Percentiles rank a stretch among this genome's conserved stretches.
Conservation (phyloP, 495 filamentous ascomycete species). For the Podospora didyma region DNA sequence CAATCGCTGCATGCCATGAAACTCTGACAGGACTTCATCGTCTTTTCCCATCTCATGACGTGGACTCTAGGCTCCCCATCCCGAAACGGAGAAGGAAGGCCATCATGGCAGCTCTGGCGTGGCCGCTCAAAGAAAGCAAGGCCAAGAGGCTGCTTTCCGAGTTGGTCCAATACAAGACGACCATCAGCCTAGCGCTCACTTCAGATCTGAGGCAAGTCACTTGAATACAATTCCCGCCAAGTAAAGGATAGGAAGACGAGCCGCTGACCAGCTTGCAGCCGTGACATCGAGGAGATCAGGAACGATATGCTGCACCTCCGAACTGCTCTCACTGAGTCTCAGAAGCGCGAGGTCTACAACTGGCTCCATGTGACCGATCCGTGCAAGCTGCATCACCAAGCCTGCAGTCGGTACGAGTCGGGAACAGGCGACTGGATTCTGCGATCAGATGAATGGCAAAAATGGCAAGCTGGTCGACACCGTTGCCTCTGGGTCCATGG, state of each 20-base stretch:
- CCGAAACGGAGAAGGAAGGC: slow-evolving; percentile 1
- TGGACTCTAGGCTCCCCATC: no score
- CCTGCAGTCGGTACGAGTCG: not conserved
- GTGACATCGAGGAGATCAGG: not conserved
- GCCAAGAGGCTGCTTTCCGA: slow-evolving; percentile 12
- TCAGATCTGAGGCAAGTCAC: no score
- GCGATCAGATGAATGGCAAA: not conserved
- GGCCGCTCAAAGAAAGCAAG: slow-evolving; percentile 9
- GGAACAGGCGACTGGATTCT: slow-evolving; percentile 1
- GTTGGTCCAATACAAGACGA: slow-evolving; percentile 10
- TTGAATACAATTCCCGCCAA: no score
- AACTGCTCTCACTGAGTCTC: no score
- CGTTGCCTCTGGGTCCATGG: slow-evolving; percentile 4
- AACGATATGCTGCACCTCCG: not conserved
- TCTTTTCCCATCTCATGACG: no score
- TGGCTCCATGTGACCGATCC: not conserved
- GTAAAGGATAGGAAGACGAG: not conserved
- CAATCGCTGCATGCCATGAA: no score
- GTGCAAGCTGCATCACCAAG: not conserved
- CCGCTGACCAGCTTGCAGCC: not conserved
- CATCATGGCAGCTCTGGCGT: slow-evolving; percentile 2
- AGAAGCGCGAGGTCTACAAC: not conserved
- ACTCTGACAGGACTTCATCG: no score
- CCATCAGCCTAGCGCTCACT: slow-evolving; percentile 10
- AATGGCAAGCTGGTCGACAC: not conserved